Base-by-base conservation (phyloP, 305 asterid species). In the Fraxinus velutina region DNA sequence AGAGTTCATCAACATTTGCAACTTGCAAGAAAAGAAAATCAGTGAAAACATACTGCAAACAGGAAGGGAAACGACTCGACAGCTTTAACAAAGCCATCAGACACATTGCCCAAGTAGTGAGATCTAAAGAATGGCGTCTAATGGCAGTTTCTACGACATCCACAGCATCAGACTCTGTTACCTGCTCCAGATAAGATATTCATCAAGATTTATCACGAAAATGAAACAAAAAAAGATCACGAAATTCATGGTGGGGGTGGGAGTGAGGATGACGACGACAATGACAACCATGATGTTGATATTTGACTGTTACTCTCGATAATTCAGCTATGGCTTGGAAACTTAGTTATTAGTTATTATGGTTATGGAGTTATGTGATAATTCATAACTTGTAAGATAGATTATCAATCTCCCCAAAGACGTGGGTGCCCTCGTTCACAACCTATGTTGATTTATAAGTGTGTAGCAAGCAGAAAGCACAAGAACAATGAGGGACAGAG, bases 81-180 rank as follows among this genome's bases (percentile, higher is more conserved):
- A 96, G 94, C 92, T 96, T 96, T 78, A 96, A 89, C 88, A 94
- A 90, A 83, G 98, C 90, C 88, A 92, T 86, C 88, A 96, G 90
- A 87, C 98, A 93, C 96, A 94, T 94, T 5, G 99, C 91, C 81
- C 84, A 92, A 85, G 98, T 93, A 70, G 96, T 90, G 82, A 93
- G 90, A 89, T 94, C 97, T 0, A 89, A 86, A 82, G 98, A 88
- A 84, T 91, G 90, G 79, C 86, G 88, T 72, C 87, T 90, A 77
- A 91, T 82, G 76, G 97, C 93, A 76, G 88, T 83, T 87, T 94
- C 98, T 74, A 94, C 91, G 81, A 93, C 88, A 90, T 93, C 94
- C 89, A 96, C 97, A 6, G 97, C 94, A 85, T 91, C 98, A 4
- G 93, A 87, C 88, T 94, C 99, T 4, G 97, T 91, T 55, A 96